A percentile compares a stretch with the other conserved stretches of the same genome.
Conservation (phyloP, 2,329 filamentous ascomycete species). For the Sporothrix variecibatus region DNA sequence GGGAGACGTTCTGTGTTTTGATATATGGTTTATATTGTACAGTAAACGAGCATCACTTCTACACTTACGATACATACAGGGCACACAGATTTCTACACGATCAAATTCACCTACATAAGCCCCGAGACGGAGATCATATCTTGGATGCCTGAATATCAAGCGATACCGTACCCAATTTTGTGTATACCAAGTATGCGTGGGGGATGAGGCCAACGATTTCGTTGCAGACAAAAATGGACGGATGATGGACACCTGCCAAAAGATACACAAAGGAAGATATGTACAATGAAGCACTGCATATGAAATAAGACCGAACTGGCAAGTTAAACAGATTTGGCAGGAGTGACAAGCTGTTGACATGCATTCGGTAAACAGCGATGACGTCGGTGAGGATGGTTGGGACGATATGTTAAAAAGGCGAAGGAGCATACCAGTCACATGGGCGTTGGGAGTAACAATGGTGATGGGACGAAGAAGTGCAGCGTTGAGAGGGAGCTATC, state of each 20-base stretch:
- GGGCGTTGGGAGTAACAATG: neutral
- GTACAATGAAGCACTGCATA: constrained; percentile 5
- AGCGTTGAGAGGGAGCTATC: neutral
- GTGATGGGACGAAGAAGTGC: neutral
- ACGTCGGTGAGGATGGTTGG: neutral
- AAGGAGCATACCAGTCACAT: neutral
- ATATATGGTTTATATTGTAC: neutral
- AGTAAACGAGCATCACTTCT: neutral
- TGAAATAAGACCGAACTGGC: neutral
- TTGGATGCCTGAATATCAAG: neutral
- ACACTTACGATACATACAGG: neutral
- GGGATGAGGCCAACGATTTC: neutral
- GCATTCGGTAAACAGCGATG: neutral
- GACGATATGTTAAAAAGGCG: neutral
- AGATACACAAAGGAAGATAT: neutral
- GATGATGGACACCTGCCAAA: neutral
- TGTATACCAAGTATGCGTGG: neutral
- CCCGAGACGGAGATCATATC: neutral
- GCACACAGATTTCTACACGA: neutral
- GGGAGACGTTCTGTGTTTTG: neutral
- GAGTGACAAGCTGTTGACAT: neutral
- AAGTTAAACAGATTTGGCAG: neutral
- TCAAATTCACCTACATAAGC: neutral
- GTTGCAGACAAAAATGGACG: neutral
- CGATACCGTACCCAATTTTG: neutral